A percentile compares a stretch with the other conserved stretches of the same genome.
phyloP scores from a whole-genome alignment of 257 asterid species.

The Solanum chmielewskii region DNA sequence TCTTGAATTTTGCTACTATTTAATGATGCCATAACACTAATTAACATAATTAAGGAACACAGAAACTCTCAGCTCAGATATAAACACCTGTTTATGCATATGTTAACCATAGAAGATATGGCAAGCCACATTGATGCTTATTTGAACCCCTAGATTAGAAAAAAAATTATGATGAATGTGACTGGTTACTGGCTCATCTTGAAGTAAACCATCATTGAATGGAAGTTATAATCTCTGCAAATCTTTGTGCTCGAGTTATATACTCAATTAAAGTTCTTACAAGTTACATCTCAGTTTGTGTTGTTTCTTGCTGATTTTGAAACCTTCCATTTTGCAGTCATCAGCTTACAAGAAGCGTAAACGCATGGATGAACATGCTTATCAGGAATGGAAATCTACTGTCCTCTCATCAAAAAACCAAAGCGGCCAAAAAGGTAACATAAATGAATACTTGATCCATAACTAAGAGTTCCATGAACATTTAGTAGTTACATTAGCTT shows the following conservation, averaged over 20 bases:
- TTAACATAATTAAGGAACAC: neutral
- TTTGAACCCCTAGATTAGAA: neutral
- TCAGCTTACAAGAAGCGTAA: constrained; percentile 75
- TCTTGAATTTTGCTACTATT: neutral
- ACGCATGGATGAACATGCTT: constrained; percentile 34
- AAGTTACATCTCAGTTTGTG: neutral
- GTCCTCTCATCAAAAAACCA: constrained; percentile 51
- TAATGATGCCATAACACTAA: neutral
- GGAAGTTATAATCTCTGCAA: neutral
- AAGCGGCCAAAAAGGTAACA: constrained; percentile 38
- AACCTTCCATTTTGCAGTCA: constrained; percentile 29
- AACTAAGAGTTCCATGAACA: neutral
- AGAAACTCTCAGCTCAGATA: neutral
- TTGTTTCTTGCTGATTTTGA: neutral
- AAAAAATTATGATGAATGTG: neutral
- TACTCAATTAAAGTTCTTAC: neutral
- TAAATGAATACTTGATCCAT: neutral
- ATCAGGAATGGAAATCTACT: constrained; percentile 64
- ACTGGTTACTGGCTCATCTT: neutral
- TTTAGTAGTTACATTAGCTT: neutral
- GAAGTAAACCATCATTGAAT: neutral
- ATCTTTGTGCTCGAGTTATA: neutral
- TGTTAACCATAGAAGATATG: neutral
- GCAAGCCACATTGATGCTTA: neutral
- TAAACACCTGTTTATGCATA: neutral